Evolutionary conservation across 352 stramenopile species (phyloP).

Genomic region (Globisporangium viniferum): DNA sequence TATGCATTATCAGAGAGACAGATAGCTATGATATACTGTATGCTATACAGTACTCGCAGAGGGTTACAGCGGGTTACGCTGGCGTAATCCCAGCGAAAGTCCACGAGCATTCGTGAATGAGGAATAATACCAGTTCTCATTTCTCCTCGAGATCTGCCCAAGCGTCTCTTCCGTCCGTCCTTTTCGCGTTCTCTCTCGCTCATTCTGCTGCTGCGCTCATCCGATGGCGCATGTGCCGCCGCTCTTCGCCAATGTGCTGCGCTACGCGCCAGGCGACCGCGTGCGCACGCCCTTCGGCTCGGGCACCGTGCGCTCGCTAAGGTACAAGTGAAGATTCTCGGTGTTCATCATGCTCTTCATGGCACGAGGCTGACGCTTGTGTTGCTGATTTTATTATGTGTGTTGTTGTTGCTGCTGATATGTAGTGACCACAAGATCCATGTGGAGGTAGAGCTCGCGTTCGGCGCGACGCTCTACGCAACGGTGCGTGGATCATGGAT

Average conservation of each 20-base stretch:
- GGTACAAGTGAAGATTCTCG: conserved; percentile 11
- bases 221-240: conserved; percentile 39
- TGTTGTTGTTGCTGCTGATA: conserved; percentile 7
- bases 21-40: no score
- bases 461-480: conserved; percentile 55
- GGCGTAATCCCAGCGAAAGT: no score
- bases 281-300: conserved; percentile 68
- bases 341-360: neutral
- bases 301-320: conserved; percentile 38
- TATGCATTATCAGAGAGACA: no score
- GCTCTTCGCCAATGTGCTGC: conserved; percentile 69
- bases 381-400: neutral
- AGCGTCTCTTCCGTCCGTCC: neutral
- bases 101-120: no score
- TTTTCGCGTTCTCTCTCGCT: neutral
- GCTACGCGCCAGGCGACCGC: conserved; percentile 56
- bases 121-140: neutral
- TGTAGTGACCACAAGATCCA: conserved; percentile 45
- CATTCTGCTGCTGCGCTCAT: neutral
- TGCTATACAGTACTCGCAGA: no score
- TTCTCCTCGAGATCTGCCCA: neutral
- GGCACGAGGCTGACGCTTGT: neutral
- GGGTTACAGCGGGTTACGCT: no score
- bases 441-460: conserved; percentile 48
- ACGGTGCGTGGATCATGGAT: conserved; percentile 23